Base-by-base conservation (phyloP, 140 eudicot species). In the Erigeron philadelphicus region DNA sequence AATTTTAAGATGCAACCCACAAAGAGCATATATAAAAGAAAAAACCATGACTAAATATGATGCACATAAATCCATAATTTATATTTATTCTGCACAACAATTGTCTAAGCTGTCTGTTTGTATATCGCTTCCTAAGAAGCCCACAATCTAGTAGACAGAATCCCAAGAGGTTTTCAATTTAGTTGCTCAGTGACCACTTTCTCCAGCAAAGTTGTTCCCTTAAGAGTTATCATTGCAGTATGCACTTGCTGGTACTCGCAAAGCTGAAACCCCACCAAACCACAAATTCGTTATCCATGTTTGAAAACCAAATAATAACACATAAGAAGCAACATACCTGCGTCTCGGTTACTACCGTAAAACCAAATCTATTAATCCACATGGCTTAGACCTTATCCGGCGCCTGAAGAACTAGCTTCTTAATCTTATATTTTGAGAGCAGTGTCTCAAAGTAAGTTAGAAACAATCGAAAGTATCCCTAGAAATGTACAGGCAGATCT, bases 361-460 rank as follows among this genome's bases (percentile, higher is more conserved):
- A 94, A 46, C 95, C 95, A 61, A 85, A 87, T 75, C 79, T 87
- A 0, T 78, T 47, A 1, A 72, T 80, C 99, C 99, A 94, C 66
- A 94, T 79, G 50, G 89, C 47, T 64, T 72, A 77, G 0, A 87
- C 88, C 16, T 76, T 83, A 4, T 83, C 86, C 6, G 97, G 83
- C 40, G 99, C 90, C 9, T 95, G 99, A 41, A 94, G 75, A 67
- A 94, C 87, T 38, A 94, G 53, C 61, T 73, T 84, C 76, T 81
- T 86, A 8, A 89, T 73, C 3, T 78, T 50, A 12, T 12, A 50
- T 4, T 18, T 4, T n/a, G 57, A 50, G 19, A 50, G 57, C 16
- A 50, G 57, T 50, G 18, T 50, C 57, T 50, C 57, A n/a, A 50
- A 50, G 57, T 17, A 8, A 12, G 57, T 17, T 6, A 50, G 16